Percentiles rank a stretch among this genome's conserved stretches.
Evolutionary conservation across 2,329 filamentous ascomycete species (phyloP).

Genomic region (Aspergillus japonicus): DNA sequence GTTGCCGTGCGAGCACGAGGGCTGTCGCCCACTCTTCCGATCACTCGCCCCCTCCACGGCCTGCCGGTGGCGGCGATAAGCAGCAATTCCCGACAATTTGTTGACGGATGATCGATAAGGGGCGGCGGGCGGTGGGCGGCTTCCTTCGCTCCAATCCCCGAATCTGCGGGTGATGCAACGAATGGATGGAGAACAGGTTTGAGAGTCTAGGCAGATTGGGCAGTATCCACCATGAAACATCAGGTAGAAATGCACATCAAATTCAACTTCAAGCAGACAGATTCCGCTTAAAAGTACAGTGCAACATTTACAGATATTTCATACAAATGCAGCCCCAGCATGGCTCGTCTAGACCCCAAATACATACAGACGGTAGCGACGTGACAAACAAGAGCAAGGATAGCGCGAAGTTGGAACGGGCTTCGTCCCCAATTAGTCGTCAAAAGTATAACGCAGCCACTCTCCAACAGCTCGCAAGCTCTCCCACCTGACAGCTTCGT

Average conservation of each 20-base stretch:
- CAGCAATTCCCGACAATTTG: background rate
- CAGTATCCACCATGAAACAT: too few species aligned
- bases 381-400: constrained; percentile 3
- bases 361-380: constrained; percentile 1
- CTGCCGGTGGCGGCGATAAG: background rate
- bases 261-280: constrained; percentile 3
- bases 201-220: too few species aligned
- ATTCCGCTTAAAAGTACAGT: constrained; percentile 9
- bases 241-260: background rate
- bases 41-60: background rate
- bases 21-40: background rate
- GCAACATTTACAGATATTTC: background rate
- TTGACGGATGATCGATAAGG: background rate
- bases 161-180: background rate
- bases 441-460: constrained; percentile 71
- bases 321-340: constrained; percentile 6
- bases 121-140: background rate
- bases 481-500: constrained; percentile 90
- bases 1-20: background rate
- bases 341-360: constrained; percentile 1
- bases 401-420: background rate
- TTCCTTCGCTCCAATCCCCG: background rate
- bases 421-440: constrained; percentile 34
- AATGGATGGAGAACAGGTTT: too few species aligned
- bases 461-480: constrained; percentile 80